Evolutionary conservation across 371 early-diverging fungal genomes (phyloP), one percentile per base, ranked within the genome.

Genomic region (Mycotypha africana): DNA sequence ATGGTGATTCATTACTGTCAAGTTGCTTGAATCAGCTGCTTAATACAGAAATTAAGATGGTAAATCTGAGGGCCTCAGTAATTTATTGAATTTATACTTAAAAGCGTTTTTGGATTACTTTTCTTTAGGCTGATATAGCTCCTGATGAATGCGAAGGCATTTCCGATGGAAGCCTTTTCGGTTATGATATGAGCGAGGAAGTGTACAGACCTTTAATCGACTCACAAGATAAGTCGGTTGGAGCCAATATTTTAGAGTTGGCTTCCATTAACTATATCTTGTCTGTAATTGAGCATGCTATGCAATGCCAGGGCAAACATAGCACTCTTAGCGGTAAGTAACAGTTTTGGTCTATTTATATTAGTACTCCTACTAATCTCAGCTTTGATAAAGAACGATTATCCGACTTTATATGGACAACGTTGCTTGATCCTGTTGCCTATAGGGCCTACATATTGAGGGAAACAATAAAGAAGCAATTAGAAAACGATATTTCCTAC

Each of bases 141-240:
- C 39, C 62, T 4, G 70, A 73, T 20, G 74, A 73, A 15, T 69
- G 64, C 49, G 74, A 73, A 36, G 53, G 62, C 20, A 64, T 70
- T 30, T 70, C 70, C 1, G 74, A 74, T 32, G 74, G 63, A 14
- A 69, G 70, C 34, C 25, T 70, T 37, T 65, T 70, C 56, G 70
- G 69, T 2, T 73, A 61, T 42, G 67, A 73, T 37, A 67, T 73
- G 49, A 55, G 65, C 8, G 74, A 73, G 38, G 74, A 73, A 46
- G 48, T 58, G 0, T 73, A 71, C 41, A 42, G 57, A 38, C 65
- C 67, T 2, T 38, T 57, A 25, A 16, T 51, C 20, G 66, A 65
- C 23, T 59, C 49, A 17, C 42, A 51, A 30, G 70, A 63, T 42
- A 49, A 50, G 11, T 51, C 62, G 5, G 17, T 53, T n/a, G 75